Evolutionary conservation across 345 rosid species (phyloP).

Genomic region (Gossypium raimondii): DNA sequence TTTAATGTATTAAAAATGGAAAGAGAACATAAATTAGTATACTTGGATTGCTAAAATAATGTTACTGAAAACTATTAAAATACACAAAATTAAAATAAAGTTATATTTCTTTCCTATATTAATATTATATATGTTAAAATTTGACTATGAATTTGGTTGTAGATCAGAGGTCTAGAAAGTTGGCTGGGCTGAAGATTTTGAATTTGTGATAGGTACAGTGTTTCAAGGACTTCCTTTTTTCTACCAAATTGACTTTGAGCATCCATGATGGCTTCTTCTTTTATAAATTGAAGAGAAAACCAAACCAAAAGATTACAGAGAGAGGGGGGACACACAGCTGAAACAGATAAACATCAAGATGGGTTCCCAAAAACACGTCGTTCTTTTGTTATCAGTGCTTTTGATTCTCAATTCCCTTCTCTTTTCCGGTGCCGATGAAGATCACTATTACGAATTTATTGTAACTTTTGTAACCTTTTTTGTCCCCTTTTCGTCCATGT

Average conservation of each 20-base stretch:
- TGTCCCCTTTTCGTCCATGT: background rate
- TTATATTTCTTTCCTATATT: no score
- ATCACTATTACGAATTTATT: background rate
- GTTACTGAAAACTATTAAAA: no score
- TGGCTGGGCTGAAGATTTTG: background rate
- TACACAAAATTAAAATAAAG: no score
- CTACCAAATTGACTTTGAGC: background rate
- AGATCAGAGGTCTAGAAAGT: background rate
- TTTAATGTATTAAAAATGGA: no score
- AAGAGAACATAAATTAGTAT: no score
- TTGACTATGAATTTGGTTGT: background rate
- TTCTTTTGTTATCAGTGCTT: slow-evolving; percentile 7
- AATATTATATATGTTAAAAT: background rate
- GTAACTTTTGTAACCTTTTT: background rate
- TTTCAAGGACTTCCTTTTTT: background rate
- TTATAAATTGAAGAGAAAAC: background rate
- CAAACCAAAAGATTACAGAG: background rate
- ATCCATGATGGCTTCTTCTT: background rate
- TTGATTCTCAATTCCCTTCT: background rate
- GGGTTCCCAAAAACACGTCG: background rate
- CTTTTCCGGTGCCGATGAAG: background rate
- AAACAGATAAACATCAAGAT: background rate
- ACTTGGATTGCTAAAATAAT: no score
- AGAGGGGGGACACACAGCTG: background rate
- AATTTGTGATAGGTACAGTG: background rate